These are phyloP conservation scores for Ziziphus jujuba DNA, from an alignment of 306 rosid species.

Conservation along the genomic window DNA sequence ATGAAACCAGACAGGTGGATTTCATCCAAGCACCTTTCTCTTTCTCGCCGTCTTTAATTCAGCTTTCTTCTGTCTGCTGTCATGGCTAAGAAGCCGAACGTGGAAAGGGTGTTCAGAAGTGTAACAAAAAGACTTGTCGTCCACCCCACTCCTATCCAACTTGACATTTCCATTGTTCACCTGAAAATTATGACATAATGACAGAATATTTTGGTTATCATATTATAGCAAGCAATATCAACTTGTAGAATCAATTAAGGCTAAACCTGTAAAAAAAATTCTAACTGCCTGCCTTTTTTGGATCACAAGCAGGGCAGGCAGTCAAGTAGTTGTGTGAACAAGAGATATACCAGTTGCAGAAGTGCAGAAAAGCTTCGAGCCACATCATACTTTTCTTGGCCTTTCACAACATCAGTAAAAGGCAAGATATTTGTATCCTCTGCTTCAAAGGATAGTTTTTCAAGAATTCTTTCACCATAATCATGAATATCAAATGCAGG, in stretches of 20 bases:
- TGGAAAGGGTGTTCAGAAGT: constrained; percentile 64
- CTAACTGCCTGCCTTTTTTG: not conserved
- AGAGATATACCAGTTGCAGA: constrained; percentile 74
- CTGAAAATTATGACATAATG: constrained; percentile 42
- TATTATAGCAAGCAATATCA: constrained; percentile 1
- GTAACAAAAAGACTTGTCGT: constrained; percentile 54
- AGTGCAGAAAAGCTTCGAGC: constrained; percentile 92
- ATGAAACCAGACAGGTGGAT: constrained; percentile 3
- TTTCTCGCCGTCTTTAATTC: constrained; percentile 45
- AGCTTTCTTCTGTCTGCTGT: constrained; percentile 28
- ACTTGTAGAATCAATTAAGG: constrained; percentile 3
- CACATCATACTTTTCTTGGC: constrained; percentile 67
- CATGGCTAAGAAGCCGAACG: constrained; percentile 53
- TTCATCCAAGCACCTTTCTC: constrained; percentile 22
- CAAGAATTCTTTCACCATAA: constrained; percentile 67
- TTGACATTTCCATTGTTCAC: constrained; percentile 80
- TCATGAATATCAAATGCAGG: constrained; percentile 82
- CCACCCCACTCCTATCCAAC: constrained; percentile 47
- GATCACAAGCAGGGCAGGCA: not conserved
- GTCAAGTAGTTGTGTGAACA: not conserved
- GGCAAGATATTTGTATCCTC: constrained; percentile 39
- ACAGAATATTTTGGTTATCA: not conserved
- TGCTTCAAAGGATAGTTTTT: constrained; percentile 59
- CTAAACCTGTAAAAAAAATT: no score
- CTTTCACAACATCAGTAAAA: constrained; percentile 67